These are phyloP conservation scores for Rosellinia necatrix DNA, from an alignment of 2,329 filamentous ascomycete species.

Conservation along the genomic window DNA sequence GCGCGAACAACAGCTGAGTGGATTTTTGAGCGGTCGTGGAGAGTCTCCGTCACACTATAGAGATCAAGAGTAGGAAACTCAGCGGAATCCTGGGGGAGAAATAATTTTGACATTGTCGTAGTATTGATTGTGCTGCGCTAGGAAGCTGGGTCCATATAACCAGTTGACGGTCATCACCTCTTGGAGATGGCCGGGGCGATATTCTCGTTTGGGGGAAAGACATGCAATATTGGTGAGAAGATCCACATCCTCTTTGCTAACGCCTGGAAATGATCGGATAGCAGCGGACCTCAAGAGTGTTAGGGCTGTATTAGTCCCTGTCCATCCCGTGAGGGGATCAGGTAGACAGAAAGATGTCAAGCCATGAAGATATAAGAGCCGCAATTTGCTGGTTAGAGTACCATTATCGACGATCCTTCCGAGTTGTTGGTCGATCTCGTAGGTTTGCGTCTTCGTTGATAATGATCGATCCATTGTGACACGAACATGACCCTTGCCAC, in stretches of 20 bases:
- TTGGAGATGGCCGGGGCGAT: slow-evolving; percentile 48
- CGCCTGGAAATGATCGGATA: slow-evolving; percentile 50
- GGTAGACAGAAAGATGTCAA: slow-evolving; percentile 57
- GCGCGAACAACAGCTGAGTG: slow-evolving; percentile 28
- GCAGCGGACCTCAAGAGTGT: slow-evolving; percentile 53
- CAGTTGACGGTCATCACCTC: slow-evolving; percentile 56
- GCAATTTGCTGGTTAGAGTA: slow-evolving; percentile 55
- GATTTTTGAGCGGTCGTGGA: slow-evolving; percentile 25
- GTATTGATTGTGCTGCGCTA: slow-evolving; percentile 53
- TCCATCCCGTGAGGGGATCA: slow-evolving; percentile 52
- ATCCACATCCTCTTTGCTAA: slow-evolving; percentile 44
- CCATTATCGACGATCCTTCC: slow-evolving; percentile 56
- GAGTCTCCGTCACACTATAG: neutral
- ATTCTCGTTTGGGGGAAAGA: slow-evolving; percentile 49
- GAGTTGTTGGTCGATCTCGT: slow-evolving; percentile 54
- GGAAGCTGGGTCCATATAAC: slow-evolving; percentile 43
- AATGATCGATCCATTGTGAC: slow-evolving; percentile 15
- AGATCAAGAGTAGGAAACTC: slow-evolving; percentile 37
- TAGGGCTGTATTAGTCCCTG: slow-evolving; percentile 60
- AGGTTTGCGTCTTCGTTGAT: slow-evolving; percentile 36
- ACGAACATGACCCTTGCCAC: neutral
- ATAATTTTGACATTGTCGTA: slow-evolving; percentile 40
- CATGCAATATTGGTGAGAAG: slow-evolving; percentile 46
- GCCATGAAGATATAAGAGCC: slow-evolving; percentile 57
- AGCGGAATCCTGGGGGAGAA: slow-evolving; percentile 43